Conservation (phyloP, 169 alveolate species). For the Plasmodium berghei region DNA sequence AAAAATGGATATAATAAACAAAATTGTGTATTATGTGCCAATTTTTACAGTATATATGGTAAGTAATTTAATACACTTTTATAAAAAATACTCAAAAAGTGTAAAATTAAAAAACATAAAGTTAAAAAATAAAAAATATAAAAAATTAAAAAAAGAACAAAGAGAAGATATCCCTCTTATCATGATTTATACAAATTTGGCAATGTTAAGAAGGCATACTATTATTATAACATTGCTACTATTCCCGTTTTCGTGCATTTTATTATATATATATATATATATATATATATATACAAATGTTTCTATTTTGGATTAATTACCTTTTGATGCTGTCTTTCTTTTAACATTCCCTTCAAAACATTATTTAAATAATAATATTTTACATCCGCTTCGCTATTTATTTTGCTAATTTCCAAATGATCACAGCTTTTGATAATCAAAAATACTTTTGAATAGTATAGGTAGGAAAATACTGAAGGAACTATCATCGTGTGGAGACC, state of each 20-base stretch:
- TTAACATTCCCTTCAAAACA: conserved; percentile 30
- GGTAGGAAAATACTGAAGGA: conserved; percentile 22
- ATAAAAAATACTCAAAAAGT: too few species aligned
- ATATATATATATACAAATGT: background rate
- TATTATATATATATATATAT: conserved; percentile 1
- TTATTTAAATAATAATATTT: conserved; percentile 60
- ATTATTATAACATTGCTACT: too few species aligned
- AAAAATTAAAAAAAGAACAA: too few species aligned
- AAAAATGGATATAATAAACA: too few species aligned
- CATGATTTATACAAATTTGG: too few species aligned
- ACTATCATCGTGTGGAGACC: conserved; percentile 67
- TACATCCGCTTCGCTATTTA: conserved; percentile 60
- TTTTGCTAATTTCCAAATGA: conserved; percentile 54
- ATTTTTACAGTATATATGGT: too few species aligned
- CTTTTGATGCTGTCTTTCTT: background rate
- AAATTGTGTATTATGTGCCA: too few species aligned
- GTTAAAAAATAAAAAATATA: too few species aligned
- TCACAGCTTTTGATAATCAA: conserved; percentile 44
- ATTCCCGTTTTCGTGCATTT: background rate
- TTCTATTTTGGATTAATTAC: background rate
- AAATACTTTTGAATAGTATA: conserved; percentile 49
- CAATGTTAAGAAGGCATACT: too few species aligned
- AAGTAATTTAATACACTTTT: too few species aligned
- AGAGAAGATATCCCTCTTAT: too few species aligned
- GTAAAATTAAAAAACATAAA: too few species aligned